Percentiles rank a stretch among this genome's conserved stretches.
Evolutionary conservation across 139 green algal species (phyloP).

Genomic region (Axilococcus clingmanii): DNA sequence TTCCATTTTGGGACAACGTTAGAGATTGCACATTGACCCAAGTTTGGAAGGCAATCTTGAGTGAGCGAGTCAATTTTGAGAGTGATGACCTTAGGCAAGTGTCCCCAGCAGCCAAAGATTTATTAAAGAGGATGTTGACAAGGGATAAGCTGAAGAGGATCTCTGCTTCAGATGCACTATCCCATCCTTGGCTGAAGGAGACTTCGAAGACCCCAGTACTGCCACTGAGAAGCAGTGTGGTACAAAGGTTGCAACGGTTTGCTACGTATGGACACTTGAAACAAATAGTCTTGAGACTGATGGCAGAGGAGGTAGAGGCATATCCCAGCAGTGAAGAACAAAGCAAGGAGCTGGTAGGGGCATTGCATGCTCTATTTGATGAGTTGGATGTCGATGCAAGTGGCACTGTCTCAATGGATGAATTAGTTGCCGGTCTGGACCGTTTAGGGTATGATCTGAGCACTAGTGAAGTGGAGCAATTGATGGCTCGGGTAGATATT

Average conservation of each 20-base stretch:
- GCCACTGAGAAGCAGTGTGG: constrained; percentile 21
- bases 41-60: constrained; percentile 76
- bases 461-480: constrained; percentile 52
- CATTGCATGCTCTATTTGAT: constrained; percentile 36
- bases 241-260: constrained; percentile 86
- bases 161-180: constrained; percentile 32
- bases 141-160: constrained; percentile 56
- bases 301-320: constrained; percentile 57
- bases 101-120: constrained; percentile 25
- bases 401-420: constrained; percentile 59
- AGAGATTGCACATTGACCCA: constrained; percentile 59
- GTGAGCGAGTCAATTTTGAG: constrained; percentile 55
- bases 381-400: constrained; percentile 59
- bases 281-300: constrained; percentile 80
- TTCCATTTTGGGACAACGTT: constrained; percentile 86
- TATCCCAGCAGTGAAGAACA: constrained; percentile 7
- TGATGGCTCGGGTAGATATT: constrained; percentile 52
- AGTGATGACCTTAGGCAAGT: constrained; percentile 26
- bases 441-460: constrained; percentile 46
- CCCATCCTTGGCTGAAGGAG: constrained; percentile 20
- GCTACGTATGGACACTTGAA: constrained; percentile 83
- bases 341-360: not conserved
- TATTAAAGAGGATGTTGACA: constrained; percentile 47
- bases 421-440: constrained; percentile 59
- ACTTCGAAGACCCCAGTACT: constrained; percentile 1